These are phyloP conservation scores for Candida koratica DNA, from an alignment of 805 yeast species.

Conservation along the genomic window DNA sequence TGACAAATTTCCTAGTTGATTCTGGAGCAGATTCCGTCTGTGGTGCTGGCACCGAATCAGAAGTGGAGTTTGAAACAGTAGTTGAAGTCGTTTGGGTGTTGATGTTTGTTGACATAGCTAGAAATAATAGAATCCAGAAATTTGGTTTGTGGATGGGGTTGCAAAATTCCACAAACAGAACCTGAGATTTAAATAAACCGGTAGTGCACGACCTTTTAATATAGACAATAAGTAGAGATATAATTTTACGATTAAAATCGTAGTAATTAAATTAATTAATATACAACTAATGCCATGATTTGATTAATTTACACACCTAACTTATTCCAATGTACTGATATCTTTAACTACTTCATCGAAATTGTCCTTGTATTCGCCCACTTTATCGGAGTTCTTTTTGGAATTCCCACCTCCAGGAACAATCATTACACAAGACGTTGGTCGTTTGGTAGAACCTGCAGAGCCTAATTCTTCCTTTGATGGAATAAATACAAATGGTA, in stretches of 20 bases:
- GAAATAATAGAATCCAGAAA: not conserved
- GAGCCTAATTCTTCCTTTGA: constrained; percentile 97
- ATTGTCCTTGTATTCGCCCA: constrained; percentile 83
- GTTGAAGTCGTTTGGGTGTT: not conserved
- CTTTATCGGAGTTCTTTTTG: constrained; percentile 66
- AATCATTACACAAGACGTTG: constrained; percentile 95
- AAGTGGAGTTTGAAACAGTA: not conserved
- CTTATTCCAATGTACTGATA: constrained; percentile 46
- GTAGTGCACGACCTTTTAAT: no score
- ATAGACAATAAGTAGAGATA: no score
- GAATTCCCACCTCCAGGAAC: constrained; percentile 92
- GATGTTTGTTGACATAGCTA: constrained; percentile 2
- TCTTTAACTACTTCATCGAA: constrained; percentile 95
- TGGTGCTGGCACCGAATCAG: not conserved
- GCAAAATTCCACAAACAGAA: not conserved
- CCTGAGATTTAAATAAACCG: no score
- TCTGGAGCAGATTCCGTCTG: not conserved
- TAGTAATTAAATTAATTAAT: not conserved
- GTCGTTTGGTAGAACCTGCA: constrained; percentile 99
- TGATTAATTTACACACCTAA: constrained; percentile 8
- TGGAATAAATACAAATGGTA: constrained; percentile 91
- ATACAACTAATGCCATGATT: constrained; percentile 5
- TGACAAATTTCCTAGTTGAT: constrained; percentile 8
- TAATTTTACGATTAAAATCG: constrained; percentile 1
- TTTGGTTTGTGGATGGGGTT: constrained; percentile 5